Base-by-base conservation (phyloP, 768 basidiomycete genomes). In the Suillus decipiens region DNA sequence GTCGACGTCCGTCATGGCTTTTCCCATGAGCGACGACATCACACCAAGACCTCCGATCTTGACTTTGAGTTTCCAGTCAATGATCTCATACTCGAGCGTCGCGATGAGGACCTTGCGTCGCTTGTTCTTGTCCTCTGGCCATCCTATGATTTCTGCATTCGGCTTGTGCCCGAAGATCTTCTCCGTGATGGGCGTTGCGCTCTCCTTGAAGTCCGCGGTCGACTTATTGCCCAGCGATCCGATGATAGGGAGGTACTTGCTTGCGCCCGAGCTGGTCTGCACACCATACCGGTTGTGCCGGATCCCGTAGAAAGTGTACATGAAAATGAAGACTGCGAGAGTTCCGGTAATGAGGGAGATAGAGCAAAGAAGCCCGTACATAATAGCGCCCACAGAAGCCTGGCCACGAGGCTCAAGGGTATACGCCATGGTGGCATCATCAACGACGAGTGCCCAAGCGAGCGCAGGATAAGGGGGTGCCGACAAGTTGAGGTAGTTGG, bases 11-110 rank as follows among this genome's bases (percentile, higher is more conserved):
- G 91, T 92, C 95, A 97, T 97, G 6, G 95, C 95, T 76, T 96
- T 97, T 66, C 95, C 95, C 95, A 97, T 97, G 41, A 97, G 81
- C 76, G 89, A 89, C 3, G 95, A 96, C 95, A 97, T 97, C 79
- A 96, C 95, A 82, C 95, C 95, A 22, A 97, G 83, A 76, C 95
- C 95, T 79, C 95, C 95, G 67, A 96, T 96, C 82, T 96, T 96
- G 81, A 97, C 95, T 77, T 97, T 97, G 65, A 96, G 77, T 77
- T 96, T 96, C 95, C 95, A 97, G 72, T 96, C 95, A 71, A 97
- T 88, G 72, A 97, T 92, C 75, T 97, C 95, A 77, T 97, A 97
- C 77, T 97, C 95, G 58, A 97, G 82, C 0, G 95, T 96, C 19
- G 95, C 80, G 64, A 97, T 97, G 51, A 97, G 83, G 33, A 96